Evolutionary conservation across 345 rosid species (phyloP).

Genomic region (Corchorus capsularis): DNA sequence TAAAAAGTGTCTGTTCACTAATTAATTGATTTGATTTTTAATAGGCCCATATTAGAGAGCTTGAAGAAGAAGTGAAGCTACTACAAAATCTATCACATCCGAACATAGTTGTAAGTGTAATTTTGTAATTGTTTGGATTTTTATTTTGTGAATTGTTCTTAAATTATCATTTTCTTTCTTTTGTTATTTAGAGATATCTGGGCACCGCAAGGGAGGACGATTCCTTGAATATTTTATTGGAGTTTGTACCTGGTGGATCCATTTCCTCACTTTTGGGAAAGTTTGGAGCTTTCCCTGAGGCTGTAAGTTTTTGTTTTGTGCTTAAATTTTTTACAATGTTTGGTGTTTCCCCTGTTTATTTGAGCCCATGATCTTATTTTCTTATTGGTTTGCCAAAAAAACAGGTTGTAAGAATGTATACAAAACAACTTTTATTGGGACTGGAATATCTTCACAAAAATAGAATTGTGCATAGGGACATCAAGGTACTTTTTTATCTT

Average conservation of each 20-base stretch:
- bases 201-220: constrained; percentile 81
- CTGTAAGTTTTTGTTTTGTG: constrained; percentile 48
- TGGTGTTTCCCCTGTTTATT: background rate
- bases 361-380: constrained; percentile 1
- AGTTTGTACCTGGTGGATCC: constrained; percentile 89
- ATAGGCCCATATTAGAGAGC: constrained; percentile 75
- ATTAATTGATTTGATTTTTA: background rate
- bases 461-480: constrained; percentile 89
- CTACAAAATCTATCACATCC: constrained; percentile 84
- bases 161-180: background rate
- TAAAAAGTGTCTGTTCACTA: background rate
- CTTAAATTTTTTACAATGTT: constrained; percentile 15
- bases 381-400: constrained; percentile 16
- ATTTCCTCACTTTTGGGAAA: constrained; percentile 79
- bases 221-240: constrained; percentile 68
- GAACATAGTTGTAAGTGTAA: constrained; percentile 72
- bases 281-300: constrained; percentile 83
- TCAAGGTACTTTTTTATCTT: constrained; percentile 49
- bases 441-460: constrained; percentile 78
- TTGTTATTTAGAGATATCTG: constrained; percentile 60
- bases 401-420: constrained; percentile 75
- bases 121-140: background rate
- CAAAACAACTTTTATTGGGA: constrained; percentile 70
- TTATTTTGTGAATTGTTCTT: constrained; percentile 2
- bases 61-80: constrained; percentile 88